These are phyloP conservation scores for Epicoccum sorghinum DNA, from an alignment of 2,329 filamentous ascomycete genomes.

Conservation along the genomic window DNA sequence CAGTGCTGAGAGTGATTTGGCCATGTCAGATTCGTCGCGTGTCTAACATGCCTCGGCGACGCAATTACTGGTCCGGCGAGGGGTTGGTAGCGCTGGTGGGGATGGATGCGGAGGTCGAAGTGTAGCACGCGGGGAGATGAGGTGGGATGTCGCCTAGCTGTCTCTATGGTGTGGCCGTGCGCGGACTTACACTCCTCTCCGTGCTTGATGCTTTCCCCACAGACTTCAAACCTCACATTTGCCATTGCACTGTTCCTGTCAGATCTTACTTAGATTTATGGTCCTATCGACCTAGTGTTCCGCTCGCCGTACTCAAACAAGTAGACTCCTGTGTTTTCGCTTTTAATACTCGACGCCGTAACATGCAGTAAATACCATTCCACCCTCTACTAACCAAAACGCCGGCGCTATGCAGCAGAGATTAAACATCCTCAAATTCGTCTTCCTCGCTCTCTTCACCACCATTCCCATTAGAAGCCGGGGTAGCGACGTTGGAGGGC, in stretches of 20 bases:
- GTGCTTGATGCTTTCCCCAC: too few relatives aligned
- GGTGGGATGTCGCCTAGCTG: conserved; percentile 40
- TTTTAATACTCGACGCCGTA: conserved; percentile 18
- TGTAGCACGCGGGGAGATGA: conserved; percentile 37
- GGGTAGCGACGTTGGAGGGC: conserved; percentile 38
- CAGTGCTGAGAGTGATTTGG: conserved; percentile 60
- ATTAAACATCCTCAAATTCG: conserved; percentile 54
- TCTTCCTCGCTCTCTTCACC: conserved; percentile 56
- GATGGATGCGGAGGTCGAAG: conserved; percentile 30
- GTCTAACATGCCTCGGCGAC: conserved; percentile 33
- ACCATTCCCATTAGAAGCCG: conserved; percentile 49
- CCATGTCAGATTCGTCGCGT: conserved; percentile 39
- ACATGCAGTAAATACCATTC: conserved; percentile 1
- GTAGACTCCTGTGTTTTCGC: background rate
- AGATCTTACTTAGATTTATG: too few relatives aligned
- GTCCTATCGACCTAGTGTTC: too few relatives aligned
- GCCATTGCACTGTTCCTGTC: too few relatives aligned
- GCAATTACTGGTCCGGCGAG: background rate
- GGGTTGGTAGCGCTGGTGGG: conserved; percentile 18
- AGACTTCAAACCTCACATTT: too few relatives aligned
- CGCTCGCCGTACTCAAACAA: too few relatives aligned
- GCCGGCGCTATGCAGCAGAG: conserved; percentile 40
- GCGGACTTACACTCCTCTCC: background rate
- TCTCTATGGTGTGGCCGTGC: conserved; percentile 19
- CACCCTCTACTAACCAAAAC: conserved; percentile 20